phyloP scores from a whole-genome alignment of 2,329 filamentous ascomycete species.

The Aspergillus sergii region DNA sequence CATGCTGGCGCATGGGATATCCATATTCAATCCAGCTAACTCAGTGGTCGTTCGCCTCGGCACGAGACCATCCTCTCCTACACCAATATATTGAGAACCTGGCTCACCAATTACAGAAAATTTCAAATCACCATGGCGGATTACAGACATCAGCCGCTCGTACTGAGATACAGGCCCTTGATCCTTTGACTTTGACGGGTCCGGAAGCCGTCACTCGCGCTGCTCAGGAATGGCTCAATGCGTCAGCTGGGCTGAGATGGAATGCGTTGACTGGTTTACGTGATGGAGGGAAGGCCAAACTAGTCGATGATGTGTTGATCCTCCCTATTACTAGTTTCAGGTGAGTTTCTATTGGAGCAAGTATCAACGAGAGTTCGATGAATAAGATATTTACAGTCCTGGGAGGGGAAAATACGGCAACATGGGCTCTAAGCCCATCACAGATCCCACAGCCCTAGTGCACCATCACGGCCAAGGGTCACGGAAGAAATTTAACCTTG shows the following conservation, averaged over 20 bases:
- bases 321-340: conserved; percentile 39
- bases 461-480: conserved; percentile 35
- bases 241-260: conserved; percentile 30
- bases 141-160: neutral
- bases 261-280: conserved; percentile 32
- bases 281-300: conserved; percentile 33
- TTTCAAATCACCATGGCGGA: neutral
- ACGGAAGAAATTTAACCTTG: conserved; percentile 30
- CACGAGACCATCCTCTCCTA: conserved; percentile 31
- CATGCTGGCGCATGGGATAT: conserved; percentile 40
- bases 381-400: conserved; percentile 26
- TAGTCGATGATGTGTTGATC: conserved; percentile 35
- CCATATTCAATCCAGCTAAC: conserved; percentile 35
- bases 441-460: conserved; percentile 31
- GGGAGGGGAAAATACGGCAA: conserved; percentile 26
- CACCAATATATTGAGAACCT: conserved; percentile 29
- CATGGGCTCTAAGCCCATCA: conserved; percentile 36
- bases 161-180: conserved; percentile 19
- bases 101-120: conserved; percentile 4
- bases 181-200: conserved; percentile 34
- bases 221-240: conserved; percentile 26
- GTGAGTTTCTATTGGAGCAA: conserved; percentile 18
- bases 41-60: conserved; percentile 35
- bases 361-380: neutral
- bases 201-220: conserved; percentile 35